phyloP scores from a whole-genome alignment of 225 moss, liverwort and hornwort genomes.

The Bryoerythrophyllum caledonicum region DNA sequence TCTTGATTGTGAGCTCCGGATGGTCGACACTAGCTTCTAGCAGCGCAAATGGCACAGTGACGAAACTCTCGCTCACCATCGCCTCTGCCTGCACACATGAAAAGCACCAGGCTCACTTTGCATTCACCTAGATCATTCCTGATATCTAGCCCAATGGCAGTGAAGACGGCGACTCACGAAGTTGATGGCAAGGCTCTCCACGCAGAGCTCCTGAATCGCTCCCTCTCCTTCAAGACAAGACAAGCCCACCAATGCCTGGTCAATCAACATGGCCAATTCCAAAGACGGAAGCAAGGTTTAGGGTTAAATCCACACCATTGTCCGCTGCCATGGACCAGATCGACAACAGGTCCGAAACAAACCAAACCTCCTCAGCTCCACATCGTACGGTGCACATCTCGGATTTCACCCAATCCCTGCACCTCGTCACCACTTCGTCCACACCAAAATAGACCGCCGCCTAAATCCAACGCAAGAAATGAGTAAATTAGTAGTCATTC shows the following conservation, averaged over 20 bases:
- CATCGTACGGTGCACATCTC: slow-evolving; percentile 23
- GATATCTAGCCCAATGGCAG: too few relatives aligned
- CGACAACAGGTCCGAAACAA: slow-evolving; percentile 34
- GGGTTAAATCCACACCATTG: slow-evolving; percentile 44
- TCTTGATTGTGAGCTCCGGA: slow-evolving; percentile 66
- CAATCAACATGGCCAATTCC: neutral
- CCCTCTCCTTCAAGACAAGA: slow-evolving; percentile 42
- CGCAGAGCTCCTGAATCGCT: slow-evolving; percentile 44
- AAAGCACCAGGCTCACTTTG: neutral
- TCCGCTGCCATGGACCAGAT: slow-evolving; percentile 56
- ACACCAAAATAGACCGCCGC: slow-evolving; percentile 63
- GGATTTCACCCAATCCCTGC: slow-evolving; percentile 45
- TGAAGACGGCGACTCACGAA: slow-evolving; percentile 55
- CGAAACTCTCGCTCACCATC: slow-evolving; percentile 37
- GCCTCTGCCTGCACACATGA: slow-evolving; percentile 40
- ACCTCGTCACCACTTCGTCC: slow-evolving; percentile 44
- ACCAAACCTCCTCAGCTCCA: slow-evolving; percentile 33
- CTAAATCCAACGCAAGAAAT: slow-evolving; percentile 13
- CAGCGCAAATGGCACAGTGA: slow-evolving; percentile 50
- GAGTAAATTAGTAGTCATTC: neutral
- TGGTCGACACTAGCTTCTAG: slow-evolving; percentile 53
- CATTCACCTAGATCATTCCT: neutral
- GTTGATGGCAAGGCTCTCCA: slow-evolving; percentile 63
- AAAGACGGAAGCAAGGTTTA: neutral
- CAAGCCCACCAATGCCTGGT: slow-evolving; percentile 14